These are phyloP conservation scores for Ambrosia trifida DNA, from an alignment of 129 eudicot species.

Conservation along the genomic window DNA sequence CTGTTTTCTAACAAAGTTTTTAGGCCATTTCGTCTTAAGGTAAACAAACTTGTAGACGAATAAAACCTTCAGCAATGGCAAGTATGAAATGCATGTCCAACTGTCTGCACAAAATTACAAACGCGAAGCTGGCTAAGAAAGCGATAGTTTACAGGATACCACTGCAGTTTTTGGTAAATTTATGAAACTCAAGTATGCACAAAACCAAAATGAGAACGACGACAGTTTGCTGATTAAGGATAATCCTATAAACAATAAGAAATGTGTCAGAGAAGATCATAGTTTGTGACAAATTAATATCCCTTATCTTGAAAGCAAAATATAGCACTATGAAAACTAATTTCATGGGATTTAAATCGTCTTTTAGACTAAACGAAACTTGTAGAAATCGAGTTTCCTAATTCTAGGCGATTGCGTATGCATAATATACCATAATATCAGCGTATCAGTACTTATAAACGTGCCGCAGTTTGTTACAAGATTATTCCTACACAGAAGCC, in stretches of 20 bases:
- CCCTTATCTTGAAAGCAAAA: too few relatives aligned
- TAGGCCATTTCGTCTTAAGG: neutral
- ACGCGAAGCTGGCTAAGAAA: neutral
- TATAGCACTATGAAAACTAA: neutral
- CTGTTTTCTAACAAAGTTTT: neutral
- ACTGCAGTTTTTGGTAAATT: neutral
- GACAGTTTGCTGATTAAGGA: neutral
- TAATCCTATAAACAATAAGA: neutral
- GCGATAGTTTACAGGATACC: neutral
- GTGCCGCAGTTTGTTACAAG: neutral
- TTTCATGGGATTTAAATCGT: neutral
- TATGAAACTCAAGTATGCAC: too few relatives aligned
- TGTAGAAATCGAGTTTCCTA: neutral
- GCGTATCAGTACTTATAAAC: too few relatives aligned
- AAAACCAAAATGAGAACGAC: neutral
- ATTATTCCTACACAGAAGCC: neutral
- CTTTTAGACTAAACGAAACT: neutral
- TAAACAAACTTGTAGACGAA: neutral
- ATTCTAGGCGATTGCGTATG: neutral
- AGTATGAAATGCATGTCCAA: neutral
- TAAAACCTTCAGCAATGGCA: neutral
- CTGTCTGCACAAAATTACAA: constrained; percentile 8
- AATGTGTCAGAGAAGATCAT: neutral
- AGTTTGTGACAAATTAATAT: neutral
- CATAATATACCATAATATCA: neutral